Evolutionary conservation across 228 moss, liverwort and hornwort genomes (phyloP).

Genomic region (Sphagnum magellanicum): DNA sequence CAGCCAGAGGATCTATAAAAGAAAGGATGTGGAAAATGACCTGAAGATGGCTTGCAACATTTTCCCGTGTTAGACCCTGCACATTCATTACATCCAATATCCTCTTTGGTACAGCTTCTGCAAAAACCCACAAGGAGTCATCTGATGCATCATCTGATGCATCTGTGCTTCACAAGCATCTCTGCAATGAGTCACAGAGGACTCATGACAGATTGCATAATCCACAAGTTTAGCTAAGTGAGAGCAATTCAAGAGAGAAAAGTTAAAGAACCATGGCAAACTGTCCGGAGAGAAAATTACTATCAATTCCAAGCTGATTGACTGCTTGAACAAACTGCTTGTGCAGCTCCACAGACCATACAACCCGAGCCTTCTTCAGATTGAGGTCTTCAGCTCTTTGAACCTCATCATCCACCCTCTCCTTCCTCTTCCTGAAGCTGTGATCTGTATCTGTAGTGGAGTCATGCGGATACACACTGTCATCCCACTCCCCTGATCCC

Average conservation of each 20-base stretch:
- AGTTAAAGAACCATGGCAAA: no score
- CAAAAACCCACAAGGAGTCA: neutral
- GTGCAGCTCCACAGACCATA: conserved; percentile 63
- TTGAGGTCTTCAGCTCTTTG: conserved; percentile 45
- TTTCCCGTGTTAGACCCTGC: conserved; percentile 68
- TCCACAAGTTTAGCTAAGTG: no score
- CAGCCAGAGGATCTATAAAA: no score
- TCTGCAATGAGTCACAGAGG: no score
- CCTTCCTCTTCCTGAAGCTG: conserved; percentile 43
- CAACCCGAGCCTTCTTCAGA: conserved; percentile 60
- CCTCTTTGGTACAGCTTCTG: conserved; percentile 67
- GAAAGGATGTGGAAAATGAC: conserved; percentile 5
- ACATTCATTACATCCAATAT: conserved; percentile 64
- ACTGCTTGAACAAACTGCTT: conserved; percentile 61
- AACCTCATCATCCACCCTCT: conserved; percentile 39
- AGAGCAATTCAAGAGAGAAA: no score
- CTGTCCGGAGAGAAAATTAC: conserved; percentile 16
- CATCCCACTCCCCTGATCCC: conserved; percentile 47
- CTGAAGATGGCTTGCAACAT: conserved; percentile 66
- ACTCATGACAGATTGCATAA: no score
- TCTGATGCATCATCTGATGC: no score
- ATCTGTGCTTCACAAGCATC: no score
- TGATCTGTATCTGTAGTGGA: conserved; percentile 23
- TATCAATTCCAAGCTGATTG: conserved; percentile 53
- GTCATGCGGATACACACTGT: conserved; percentile 8